Evolutionary conservation across 768 basidiomycete genomes (phyloP), one percentile per base, ranked within the genome.

Genomic region (Tulasnella sp.): DNA sequence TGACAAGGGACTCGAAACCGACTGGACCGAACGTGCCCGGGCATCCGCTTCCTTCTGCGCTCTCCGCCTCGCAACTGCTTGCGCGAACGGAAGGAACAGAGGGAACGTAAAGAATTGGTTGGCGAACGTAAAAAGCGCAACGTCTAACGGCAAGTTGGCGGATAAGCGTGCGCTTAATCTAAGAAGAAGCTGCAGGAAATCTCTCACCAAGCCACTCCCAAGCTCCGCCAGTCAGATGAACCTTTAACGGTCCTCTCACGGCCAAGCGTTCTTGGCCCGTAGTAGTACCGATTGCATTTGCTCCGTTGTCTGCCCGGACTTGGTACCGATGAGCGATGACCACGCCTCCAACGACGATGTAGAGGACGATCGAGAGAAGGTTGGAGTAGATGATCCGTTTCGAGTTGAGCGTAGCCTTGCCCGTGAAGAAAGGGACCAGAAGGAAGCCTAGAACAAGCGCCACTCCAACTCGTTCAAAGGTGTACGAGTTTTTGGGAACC

Each of bases 401-500:
- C 38, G 77, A 78, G 38, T 36, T 38, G 38, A 78, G 39, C 12
- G 39, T 71, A 27, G 58, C 40, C n/a, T 56, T 68, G 48, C 48
- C 48, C 18, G 39, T 36, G 21, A 78, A 39, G 56, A 78, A 72
- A 24, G 77, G 77, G 27, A 48, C 39, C 62, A 78, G 68, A n/a
- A 78, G 31, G 21, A 71, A 56, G 31, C 62, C 77, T 34, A 78
- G 62, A 24, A 71, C 24, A 19, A 71, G 34, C 24, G 77, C 48
- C 12, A 78, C 77, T 10, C 68, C 56, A 18, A 78, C 42, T n/a
- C 77, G 77, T 40, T 78, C 62, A 40, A 78, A 78, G 7, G 71
- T 78, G 58, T 78, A 78, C 71, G 77, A 78, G 58, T 40, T 78
- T 40, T 78, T 72, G n/a, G 77, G 77, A 3, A 78, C 77, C 31